phyloP scores from a whole-genome alignment of 2,329 filamentous ascomycete species.

The Colletotrichum euphorbiae region DNA sequence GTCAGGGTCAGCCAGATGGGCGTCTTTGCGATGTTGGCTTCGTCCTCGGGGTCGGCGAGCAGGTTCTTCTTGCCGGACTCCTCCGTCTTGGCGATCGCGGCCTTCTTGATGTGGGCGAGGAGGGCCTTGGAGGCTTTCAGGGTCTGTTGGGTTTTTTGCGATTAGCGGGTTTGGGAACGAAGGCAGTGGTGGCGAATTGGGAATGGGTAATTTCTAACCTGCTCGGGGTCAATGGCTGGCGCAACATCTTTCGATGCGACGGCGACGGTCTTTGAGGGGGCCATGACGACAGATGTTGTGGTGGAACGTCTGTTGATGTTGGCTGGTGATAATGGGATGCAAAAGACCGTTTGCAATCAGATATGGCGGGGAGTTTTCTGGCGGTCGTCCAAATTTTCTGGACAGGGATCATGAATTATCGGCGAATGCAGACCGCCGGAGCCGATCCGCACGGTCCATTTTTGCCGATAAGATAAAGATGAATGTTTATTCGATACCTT shows the following conservation, averaged over 20 bases:
- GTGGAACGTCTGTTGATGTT: constrained; percentile 16
- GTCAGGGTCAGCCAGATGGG: constrained; percentile 73
- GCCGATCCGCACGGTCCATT: constrained; percentile 33
- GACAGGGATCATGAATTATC: constrained; percentile 33
- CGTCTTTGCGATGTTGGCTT: constrained; percentile 56
- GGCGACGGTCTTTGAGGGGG: constrained; percentile 55
- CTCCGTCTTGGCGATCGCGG: constrained; percentile 54
- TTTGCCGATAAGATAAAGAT: neutral
- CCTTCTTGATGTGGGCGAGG: constrained; percentile 70
- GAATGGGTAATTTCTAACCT: constrained; percentile 47
- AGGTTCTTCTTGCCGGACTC: constrained; percentile 66
- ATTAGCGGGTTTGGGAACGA: constrained; percentile 15
- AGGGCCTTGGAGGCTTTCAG: constrained; percentile 73
- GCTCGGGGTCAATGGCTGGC: constrained; percentile 54
- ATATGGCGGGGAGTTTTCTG: constrained; percentile 38
- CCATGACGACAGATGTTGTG: constrained; percentile 48
- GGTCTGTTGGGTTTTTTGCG: constrained; percentile 54
- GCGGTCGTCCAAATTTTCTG: constrained; percentile 39
- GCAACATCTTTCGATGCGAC: constrained; percentile 46
- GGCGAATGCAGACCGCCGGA: constrained; percentile 35
- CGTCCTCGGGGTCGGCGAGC: constrained; percentile 59
- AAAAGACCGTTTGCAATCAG: constrained; percentile 5
- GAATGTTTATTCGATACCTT: too few species aligned
- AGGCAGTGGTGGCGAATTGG: neutral
- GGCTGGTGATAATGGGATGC: constrained; percentile 22